These are phyloP conservation scores for Russula sp. DNA, from an alignment of 768 basidiomycete species.

Conservation along the genomic window DNA sequence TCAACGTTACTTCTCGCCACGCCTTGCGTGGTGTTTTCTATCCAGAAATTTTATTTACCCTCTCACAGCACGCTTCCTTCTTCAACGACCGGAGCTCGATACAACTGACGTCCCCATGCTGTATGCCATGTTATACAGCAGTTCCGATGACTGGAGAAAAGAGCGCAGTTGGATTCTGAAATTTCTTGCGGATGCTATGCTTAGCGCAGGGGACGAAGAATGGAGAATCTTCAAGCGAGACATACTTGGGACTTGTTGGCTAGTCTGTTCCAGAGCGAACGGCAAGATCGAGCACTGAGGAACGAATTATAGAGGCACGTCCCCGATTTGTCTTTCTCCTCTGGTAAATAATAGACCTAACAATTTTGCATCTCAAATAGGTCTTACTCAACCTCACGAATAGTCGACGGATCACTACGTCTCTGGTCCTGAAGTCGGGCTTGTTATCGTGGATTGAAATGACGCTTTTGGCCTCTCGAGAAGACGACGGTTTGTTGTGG, in stretches of 20 bases:
- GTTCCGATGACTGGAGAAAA: constrained; percentile 74
- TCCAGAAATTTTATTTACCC: constrained; percentile 90
- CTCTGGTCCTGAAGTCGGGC: constrained; percentile 67
- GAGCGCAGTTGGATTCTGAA: constrained; percentile 88
- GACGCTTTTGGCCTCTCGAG: constrained; percentile 44
- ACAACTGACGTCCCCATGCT: constrained; percentile 84
- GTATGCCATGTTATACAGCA: constrained; percentile 83
- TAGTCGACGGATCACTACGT: constrained; percentile 63
- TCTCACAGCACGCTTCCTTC: constrained; percentile 77
- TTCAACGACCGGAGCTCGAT: constrained; percentile 85
- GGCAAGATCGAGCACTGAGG: constrained; percentile 51
- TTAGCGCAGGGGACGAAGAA: constrained; percentile 54
- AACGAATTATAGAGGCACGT: constrained; percentile 66
- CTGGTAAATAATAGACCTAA: constrained; percentile 7
- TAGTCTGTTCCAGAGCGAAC: constrained; percentile 70
- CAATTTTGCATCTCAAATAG: constrained; percentile 38
- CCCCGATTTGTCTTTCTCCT: neutral
- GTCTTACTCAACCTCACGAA: constrained; percentile 73
- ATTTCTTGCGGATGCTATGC: constrained; percentile 80
- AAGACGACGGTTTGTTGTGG: constrained; percentile 30
- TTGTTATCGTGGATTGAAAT: constrained; percentile 82
- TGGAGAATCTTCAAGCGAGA: constrained; percentile 79
- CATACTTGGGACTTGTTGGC: constrained; percentile 89
- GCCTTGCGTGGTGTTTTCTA: constrained; percentile 79
- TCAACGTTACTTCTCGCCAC: constrained; percentile 81